phyloP scores from a whole-genome alignment of 2,329 filamentous ascomycete genomes.

The Ophiostoma australiae region DNA sequence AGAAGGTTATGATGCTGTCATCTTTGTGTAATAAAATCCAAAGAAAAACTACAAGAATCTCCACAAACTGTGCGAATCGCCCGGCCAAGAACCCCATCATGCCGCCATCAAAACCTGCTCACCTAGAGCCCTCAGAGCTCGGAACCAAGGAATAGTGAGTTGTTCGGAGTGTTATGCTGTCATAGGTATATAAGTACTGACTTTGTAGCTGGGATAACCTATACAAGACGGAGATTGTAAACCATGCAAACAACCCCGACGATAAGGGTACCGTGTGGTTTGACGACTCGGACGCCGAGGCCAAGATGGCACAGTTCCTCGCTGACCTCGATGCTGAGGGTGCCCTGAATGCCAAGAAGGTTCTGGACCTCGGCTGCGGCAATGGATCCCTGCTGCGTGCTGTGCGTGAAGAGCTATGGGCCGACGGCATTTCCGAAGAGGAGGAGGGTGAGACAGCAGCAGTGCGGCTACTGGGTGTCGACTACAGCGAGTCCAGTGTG shows the following conservation, averaged over 20 bases:
- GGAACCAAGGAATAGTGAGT: conserved; percentile 88
- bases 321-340: conserved; percentile 33
- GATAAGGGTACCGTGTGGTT: conserved; percentile 96
- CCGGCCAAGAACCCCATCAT: background rate
- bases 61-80: background rate
- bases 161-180: no score
- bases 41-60: background rate
- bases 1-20: background rate
- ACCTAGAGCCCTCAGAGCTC: conserved; percentile 70
- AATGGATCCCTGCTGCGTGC: conserved; percentile 88
- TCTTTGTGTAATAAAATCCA: background rate
- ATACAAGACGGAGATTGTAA: conserved; percentile 65
- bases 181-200: background rate
- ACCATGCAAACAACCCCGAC: conserved; percentile 64
- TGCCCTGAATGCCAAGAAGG: conserved; percentile 41
- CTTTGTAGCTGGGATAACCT: conserved; percentile 65
- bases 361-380: conserved; percentile 87
- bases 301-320: conserved; percentile 70
- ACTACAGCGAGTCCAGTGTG: conserved; percentile 76
- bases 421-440: conserved; percentile 48
- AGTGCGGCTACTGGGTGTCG: conserved; percentile 74
- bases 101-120: conserved; percentile 45
- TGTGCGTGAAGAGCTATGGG: conserved; percentile 52
- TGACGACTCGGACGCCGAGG: conserved; percentile 82
- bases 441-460: conserved; percentile 56